Conservation (phyloP, 495 filamentous ascomycete genomes). For the Talaromyces adpressus region DNA sequence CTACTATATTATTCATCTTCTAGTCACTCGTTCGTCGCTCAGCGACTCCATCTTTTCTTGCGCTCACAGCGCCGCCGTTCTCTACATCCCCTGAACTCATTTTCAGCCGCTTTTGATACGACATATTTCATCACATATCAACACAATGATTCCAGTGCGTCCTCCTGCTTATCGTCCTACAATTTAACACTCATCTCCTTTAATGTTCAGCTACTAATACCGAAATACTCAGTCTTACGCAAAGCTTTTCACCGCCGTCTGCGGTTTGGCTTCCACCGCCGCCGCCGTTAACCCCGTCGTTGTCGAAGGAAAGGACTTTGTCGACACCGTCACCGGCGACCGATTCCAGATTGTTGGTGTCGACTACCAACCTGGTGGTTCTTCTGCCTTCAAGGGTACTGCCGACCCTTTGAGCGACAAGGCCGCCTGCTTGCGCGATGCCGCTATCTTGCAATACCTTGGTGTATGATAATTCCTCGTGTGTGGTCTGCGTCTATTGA, state of each 20-base stretch:
- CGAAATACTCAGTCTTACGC: constrained; percentile 19
- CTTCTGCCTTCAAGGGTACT: constrained; percentile 63
- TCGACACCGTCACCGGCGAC: constrained; percentile 69
- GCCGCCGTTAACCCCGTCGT: constrained; percentile 65
- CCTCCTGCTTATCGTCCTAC: not conserved
- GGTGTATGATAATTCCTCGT: constrained; percentile 36
- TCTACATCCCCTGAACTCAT: not conserved
- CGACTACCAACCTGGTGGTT: constrained; percentile 90
- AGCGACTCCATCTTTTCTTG: not conserved
- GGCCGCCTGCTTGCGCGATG: constrained; percentile 77
- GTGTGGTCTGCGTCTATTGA: not conserved
- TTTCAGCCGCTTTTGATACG: not conserved
- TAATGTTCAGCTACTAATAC: not conserved
- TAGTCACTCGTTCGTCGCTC: constrained; percentile 5
- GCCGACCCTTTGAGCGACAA: constrained; percentile 71
- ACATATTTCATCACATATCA: not conserved
- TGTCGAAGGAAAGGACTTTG: constrained; percentile 72
- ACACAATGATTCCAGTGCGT: constrained; percentile 8
- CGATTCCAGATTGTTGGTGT: constrained; percentile 87
- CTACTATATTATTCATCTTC: not conserved
- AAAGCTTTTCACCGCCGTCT: constrained; percentile 32
- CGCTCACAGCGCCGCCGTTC: not conserved
- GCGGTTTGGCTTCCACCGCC: constrained; percentile 43
- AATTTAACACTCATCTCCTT: not conserved
- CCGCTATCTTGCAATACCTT: constrained; percentile 82